phyloP scores from a whole-genome alignment of 108 stramenopile genomes.

The Stephanodiscus triporus region DNA sequence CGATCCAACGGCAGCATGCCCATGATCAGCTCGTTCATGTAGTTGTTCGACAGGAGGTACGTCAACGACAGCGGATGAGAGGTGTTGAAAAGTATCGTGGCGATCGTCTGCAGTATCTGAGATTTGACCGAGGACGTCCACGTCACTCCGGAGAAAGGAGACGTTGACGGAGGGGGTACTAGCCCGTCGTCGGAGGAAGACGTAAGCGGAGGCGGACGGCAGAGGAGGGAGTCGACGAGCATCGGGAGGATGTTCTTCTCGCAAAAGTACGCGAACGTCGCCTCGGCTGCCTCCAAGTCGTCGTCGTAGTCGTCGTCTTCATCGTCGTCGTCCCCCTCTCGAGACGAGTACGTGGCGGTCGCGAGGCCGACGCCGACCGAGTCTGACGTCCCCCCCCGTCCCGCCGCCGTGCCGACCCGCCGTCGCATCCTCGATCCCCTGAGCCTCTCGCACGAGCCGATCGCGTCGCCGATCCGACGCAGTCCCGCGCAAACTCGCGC shows the following conservation, averaged over 20 bases:
- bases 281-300: conserved; percentile 25
- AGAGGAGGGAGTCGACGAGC: conserved; percentile 72
- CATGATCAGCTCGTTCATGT: conserved; percentile 76
- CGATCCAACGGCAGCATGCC: conserved; percentile 67
- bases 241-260: conserved; percentile 80
- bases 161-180: not conserved
- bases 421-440: conserved; percentile 19
- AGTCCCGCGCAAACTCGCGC: conserved; percentile 36
- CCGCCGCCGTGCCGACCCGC: too few relatives aligned
- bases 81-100: conserved; percentile 63
- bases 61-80: conserved; percentile 59
- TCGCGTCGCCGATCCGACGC: conserved; percentile 24
- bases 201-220: conserved; percentile 41
- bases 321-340: not conserved
- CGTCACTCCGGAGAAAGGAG: conserved; percentile 63
- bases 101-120: conserved; percentile 68
- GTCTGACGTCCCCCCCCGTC: not conserved
- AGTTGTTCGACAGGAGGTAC: conserved; percentile 82
- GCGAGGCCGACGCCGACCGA: not conserved
- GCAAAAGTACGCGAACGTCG: conserved; percentile 78
- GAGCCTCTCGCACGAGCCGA: conserved; percentile 37
- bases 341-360: not conserved
- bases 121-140: conserved; percentile 78
- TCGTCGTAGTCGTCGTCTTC: conserved; percentile 34
- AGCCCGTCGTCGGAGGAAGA: not conserved